Evolutionary conservation across 1,284 basidiomycete genomes (phyloP).

Genomic region (Cystobasidium slooffiae): DNA sequence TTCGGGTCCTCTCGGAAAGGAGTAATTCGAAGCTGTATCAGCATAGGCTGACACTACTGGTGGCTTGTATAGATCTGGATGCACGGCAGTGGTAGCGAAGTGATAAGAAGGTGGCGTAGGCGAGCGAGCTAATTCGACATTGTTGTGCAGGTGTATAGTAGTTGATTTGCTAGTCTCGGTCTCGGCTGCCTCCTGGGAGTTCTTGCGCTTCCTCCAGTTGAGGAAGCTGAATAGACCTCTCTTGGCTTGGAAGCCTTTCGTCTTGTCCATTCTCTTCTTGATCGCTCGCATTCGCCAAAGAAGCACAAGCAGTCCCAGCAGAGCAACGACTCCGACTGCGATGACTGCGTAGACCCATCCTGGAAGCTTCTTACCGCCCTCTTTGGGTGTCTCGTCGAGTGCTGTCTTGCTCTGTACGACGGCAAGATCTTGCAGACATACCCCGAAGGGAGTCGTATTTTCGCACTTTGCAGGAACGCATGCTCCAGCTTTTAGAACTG

Average conservation of each 20-base stretch:
- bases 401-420: conserved; percentile 63
- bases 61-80: conserved; percentile 28
- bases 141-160: conserved; percentile 15
- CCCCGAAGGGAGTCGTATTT: conserved; percentile 70
- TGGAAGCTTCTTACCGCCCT: conserved; percentile 60
- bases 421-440: conserved; percentile 75
- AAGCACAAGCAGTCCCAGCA: conserved; percentile 69
- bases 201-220: neutral
- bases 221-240: conserved; percentile 37
- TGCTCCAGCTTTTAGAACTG: conserved; percentile 67
- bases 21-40: conserved; percentile 15
- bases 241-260: conserved; percentile 53
- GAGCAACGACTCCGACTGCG: conserved; percentile 75
- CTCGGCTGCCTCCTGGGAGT: neutral
- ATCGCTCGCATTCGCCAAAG: conserved; percentile 70
- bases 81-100: neutral
- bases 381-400: conserved; percentile 63
- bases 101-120: conserved; percentile 39
- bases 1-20: conserved; percentile 26
- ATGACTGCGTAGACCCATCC: conserved; percentile 84
- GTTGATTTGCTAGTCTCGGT: conserved; percentile 1
- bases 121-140: conserved; percentile 25
- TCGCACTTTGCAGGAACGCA: conserved; percentile 69
- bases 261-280: conserved; percentile 68
- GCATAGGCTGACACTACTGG: conserved; percentile 1